Conservation (phyloP, 1,139 yeast genomes). For the Magnusiomyces paraingens region DNA sequence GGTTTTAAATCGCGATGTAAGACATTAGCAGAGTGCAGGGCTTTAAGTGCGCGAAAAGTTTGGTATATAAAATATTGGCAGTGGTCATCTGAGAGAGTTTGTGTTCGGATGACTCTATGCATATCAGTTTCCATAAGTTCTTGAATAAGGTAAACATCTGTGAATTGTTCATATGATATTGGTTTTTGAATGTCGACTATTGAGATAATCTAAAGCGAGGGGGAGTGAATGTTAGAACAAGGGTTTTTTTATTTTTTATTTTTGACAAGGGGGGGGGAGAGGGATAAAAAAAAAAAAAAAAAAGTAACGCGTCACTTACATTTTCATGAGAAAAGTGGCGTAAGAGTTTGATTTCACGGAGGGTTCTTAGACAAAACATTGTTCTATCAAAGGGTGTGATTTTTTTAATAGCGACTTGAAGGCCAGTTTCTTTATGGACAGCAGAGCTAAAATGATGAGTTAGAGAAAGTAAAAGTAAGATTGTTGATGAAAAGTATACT, state of each 20-base stretch:
- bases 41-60: slow-evolving; percentile 80
- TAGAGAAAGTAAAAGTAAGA: background rate
- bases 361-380: slow-evolving; percentile 83
- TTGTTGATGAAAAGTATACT: slow-evolving; percentile 6
- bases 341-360: slow-evolving; percentile 80
- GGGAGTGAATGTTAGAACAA: background rate
- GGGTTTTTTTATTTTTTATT: background rate
- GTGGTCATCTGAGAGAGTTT: slow-evolving; percentile 81
- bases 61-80: slow-evolving; percentile 91
- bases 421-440: slow-evolving; percentile 77
- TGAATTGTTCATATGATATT: slow-evolving; percentile 60
- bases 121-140: slow-evolving; percentile 96
- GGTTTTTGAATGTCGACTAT: slow-evolving; percentile 91
- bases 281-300: too few relatives aligned
- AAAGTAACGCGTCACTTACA: slow-evolving; percentile 18
- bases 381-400: slow-evolving; percentile 90
- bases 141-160: slow-evolving; percentile 87
- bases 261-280: background rate
- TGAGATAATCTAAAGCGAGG: slow-evolving; percentile 50
- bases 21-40: slow-evolving; percentile 85
- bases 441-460: slow-evolving; percentile 50
- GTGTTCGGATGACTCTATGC: slow-evolving; percentile 85
- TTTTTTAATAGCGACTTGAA: slow-evolving; percentile 90
- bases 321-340: slow-evolving; percentile 90
- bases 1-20: slow-evolving; percentile 93